phyloP scores from a whole-genome alignment of 805 yeast genomes.

The Monosporozyma siamensis region DNA sequence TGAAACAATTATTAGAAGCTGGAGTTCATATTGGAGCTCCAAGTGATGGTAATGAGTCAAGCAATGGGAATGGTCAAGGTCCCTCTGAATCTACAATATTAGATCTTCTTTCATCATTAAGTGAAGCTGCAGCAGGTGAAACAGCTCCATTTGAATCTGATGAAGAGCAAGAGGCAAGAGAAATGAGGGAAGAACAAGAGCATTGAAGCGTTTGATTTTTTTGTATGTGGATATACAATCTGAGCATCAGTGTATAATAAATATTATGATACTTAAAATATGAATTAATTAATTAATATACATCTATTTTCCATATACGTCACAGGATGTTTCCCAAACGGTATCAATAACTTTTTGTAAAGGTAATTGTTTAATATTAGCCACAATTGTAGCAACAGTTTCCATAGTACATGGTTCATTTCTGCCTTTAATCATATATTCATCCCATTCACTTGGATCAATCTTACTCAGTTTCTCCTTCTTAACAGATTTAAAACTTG shows the following conservation, averaged over 20 bases:
- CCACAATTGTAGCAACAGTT: constrained; percentile 62
- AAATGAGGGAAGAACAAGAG: background rate
- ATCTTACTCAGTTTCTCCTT: constrained; percentile 28
- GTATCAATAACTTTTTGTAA: constrained; percentile 37
- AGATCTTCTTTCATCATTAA: constrained; percentile 47
- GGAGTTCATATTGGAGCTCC: constrained; percentile 31
- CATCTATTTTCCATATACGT: constrained; percentile 30
- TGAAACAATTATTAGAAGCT: constrained; percentile 12
- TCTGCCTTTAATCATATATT: constrained; percentile 59
- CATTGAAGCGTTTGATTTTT: too few relatives aligned
- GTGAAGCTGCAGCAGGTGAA: constrained; percentile 31
- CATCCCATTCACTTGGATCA: constrained; percentile 20
- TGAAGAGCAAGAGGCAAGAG: constrained; percentile 10
- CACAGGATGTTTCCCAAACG: constrained; percentile 44
- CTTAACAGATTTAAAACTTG: constrained; percentile 24
- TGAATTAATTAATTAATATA: background rate
- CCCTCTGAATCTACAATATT: constrained; percentile 48
- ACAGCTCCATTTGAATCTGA: constrained; percentile 12
- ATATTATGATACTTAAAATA: background rate
- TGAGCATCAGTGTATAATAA: too few relatives aligned
- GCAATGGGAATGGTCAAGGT: background rate
- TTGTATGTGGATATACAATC: too few relatives aligned
- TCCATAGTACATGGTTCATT: constrained; percentile 90
- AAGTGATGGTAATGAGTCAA: constrained; percentile 19
- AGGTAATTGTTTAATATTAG: constrained; percentile 38